A percentile compares a stretch with the other conserved stretches of the same genome.
Conservation (phyloP, 139 green algal species). For the Haematococcus sp. region DNA sequence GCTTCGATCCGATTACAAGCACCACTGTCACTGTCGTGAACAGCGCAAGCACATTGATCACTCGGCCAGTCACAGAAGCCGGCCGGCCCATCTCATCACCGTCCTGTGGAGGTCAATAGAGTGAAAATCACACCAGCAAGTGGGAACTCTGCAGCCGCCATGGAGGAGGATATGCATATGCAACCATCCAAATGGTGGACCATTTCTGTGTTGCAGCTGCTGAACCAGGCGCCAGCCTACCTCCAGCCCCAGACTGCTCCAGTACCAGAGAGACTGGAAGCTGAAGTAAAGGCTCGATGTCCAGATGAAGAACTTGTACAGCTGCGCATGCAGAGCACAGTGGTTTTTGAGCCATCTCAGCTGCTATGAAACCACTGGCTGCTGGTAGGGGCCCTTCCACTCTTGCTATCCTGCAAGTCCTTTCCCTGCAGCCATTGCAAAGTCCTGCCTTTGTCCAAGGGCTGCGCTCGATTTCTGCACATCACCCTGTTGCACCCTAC, state of each 20-base stretch:
- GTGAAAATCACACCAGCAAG: neutral
- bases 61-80: neutral
- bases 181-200: too few species aligned
- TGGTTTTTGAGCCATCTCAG: too few species aligned
- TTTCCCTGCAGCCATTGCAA: neutral
- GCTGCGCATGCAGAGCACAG: too few species aligned
- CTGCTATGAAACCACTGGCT: too few species aligned
- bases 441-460: too few species aligned
- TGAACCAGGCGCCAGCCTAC: neutral
- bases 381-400: too few species aligned
- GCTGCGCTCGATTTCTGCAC: too few species aligned
- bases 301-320: too few species aligned
- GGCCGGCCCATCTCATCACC: neutral
- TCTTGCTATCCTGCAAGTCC: too few species aligned
- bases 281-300: too few species aligned
- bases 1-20: neutral
- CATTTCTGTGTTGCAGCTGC: neutral
- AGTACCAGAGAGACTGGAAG: too few species aligned
- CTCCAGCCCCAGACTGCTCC: neutral
- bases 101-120: neutral
- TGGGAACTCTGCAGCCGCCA: neutral
- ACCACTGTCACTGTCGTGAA: slow-evolving; percentile 8
- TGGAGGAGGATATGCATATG: neutral
- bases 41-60: slow-evolving; percentile 13
- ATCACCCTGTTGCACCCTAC: neutral